phyloP scores from a whole-genome alignment of 1,284 basidiomycete species.

The Ceratorhiza oryzae-sativae region DNA sequence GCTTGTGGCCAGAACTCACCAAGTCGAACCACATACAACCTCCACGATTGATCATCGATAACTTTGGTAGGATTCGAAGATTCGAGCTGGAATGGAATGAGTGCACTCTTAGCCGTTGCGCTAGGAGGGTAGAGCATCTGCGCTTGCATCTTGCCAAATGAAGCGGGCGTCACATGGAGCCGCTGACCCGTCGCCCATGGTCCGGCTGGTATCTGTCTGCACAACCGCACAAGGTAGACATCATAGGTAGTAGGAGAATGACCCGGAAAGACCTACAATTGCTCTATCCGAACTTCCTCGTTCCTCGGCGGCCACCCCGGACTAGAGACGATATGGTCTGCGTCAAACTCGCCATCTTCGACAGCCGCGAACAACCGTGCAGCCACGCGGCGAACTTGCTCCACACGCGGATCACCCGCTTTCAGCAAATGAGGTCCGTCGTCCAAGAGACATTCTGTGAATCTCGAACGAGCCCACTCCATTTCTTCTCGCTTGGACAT shows the following conservation, averaged over 20 bases:
- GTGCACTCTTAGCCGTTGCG: slow-evolving; percentile 49
- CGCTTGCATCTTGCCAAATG: slow-evolving; percentile 37
- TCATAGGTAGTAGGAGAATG: neutral
- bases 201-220: slow-evolving; percentile 15
- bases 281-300: slow-evolving; percentile 8
- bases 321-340: slow-evolving; percentile 28
- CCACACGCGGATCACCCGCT: slow-evolving; percentile 50
- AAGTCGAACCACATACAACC: slow-evolving; percentile 56
- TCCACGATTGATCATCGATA: slow-evolving; percentile 54
- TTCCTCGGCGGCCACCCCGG: slow-evolving; percentile 29
- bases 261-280: slow-evolving; percentile 5
- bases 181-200: slow-evolving; percentile 33
- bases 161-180: slow-evolving; percentile 28
- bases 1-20: slow-evolving; percentile 47
- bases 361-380: slow-evolving; percentile 13
- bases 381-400: slow-evolving; percentile 47
- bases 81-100: slow-evolving; percentile 52
- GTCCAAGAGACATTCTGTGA: slow-evolving; percentile 48
- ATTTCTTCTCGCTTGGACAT: slow-evolving; percentile 59
- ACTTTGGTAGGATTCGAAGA: slow-evolving; percentile 55
- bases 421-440: slow-evolving; percentile 54
- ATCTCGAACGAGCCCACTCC: slow-evolving; percentile 57
- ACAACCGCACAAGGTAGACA: neutral
- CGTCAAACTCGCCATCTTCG: slow-evolving; percentile 19
- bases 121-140: slow-evolving; percentile 47